Percentiles rank a stretch among this genome's conserved stretches.
Conservation (phyloP, 495 filamentous ascomycete species). For the Delitschia confertaspora region DNA sequence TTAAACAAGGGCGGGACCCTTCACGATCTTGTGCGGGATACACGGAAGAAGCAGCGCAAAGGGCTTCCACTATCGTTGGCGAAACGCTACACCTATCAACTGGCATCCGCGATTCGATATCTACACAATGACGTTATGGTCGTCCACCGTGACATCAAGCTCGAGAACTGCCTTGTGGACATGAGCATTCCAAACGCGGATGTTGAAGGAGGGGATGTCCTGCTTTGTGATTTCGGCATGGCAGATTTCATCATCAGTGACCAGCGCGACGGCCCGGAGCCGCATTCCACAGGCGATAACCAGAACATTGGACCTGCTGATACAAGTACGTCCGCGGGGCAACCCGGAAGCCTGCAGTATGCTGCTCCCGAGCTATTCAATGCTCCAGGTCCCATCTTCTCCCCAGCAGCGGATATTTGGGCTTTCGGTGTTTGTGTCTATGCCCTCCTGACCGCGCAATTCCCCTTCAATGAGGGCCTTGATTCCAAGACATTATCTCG, state of each 20-base stretch:
- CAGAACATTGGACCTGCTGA: slow-evolving; percentile 47
- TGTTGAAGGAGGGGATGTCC: slow-evolving; percentile 49
- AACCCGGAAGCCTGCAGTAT: slow-evolving; percentile 61
- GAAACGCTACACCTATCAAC: slow-evolving; percentile 57
- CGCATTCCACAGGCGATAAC: slow-evolving; percentile 36
- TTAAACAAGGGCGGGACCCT: slow-evolving; percentile 59
- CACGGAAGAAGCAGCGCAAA: slow-evolving; percentile 36
- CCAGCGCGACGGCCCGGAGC: slow-evolving; percentile 22
- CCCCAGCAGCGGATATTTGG: slow-evolving; percentile 58
- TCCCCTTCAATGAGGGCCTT: slow-evolving; percentile 59
- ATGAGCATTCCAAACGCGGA: slow-evolving; percentile 40
- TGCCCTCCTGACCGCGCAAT: slow-evolving; percentile 52
- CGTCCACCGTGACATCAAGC: slow-evolving; percentile 67
- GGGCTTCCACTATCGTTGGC: slow-evolving; percentile 48
- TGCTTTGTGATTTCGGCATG: slow-evolving; percentile 69
- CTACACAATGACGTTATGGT: slow-evolving; percentile 64
- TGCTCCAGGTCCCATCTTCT: slow-evolving; percentile 40
- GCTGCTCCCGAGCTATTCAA: slow-evolving; percentile 53
- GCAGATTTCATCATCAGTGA: slow-evolving; percentile 60
- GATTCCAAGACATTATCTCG: slow-evolving; percentile 50
- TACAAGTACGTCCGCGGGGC: slow-evolving; percentile 46
- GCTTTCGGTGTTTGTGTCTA: slow-evolving; percentile 62
- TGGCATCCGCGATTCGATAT: slow-evolving; percentile 62
- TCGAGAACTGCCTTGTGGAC: slow-evolving; percentile 69
- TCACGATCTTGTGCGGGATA: slow-evolving; percentile 57